These are phyloP conservation scores for Tribonema minus DNA, from an alignment of 108 stramenopile species.

Conservation along the genomic window DNA sequence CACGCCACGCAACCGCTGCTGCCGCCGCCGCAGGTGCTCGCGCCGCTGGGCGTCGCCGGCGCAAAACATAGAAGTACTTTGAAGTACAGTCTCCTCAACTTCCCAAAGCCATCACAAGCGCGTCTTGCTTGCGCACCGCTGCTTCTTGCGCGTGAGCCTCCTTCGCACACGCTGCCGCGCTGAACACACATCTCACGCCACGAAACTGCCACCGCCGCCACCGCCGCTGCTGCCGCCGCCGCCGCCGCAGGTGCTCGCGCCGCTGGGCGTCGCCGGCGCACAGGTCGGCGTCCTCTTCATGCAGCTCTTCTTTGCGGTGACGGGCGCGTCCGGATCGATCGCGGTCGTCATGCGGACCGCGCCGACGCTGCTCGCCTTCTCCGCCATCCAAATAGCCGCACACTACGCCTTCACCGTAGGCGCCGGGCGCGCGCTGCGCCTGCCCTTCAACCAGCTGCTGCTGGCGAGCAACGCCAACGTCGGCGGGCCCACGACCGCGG, in stretches of 20 bases:
- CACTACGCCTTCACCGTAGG: slow-evolving; percentile 70
- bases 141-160: too few relatives aligned
- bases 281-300: slow-evolving; percentile 24
- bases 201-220: too few relatives aligned
- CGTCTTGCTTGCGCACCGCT: too few relatives aligned
- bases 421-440: slow-evolving; percentile 63
- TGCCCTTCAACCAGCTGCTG: slow-evolving; percentile 69
- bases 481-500: slow-evolving; percentile 73
- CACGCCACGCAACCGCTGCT: too few relatives aligned
- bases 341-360: slow-evolving; percentile 34
- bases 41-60: too few relatives aligned
- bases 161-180: too few relatives aligned
- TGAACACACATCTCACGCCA: too few relatives aligned
- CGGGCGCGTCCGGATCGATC: slow-evolving; percentile 62
- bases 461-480: slow-evolving; percentile 85
- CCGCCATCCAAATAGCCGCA: slow-evolving; percentile 61
- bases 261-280: slow-evolving; percentile 8
- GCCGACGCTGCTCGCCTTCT: slow-evolving; percentile 73
- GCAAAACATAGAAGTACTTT: too few relatives aligned
- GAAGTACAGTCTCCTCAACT: too few relatives aligned
- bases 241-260: neutral
- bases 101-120: too few relatives aligned
- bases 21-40: too few relatives aligned
- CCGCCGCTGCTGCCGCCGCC: too few relatives aligned
- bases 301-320: slow-evolving; percentile 80